Conservation (phyloP, 768 basidiomycete genomes). For the Trametes maxima region DNA sequence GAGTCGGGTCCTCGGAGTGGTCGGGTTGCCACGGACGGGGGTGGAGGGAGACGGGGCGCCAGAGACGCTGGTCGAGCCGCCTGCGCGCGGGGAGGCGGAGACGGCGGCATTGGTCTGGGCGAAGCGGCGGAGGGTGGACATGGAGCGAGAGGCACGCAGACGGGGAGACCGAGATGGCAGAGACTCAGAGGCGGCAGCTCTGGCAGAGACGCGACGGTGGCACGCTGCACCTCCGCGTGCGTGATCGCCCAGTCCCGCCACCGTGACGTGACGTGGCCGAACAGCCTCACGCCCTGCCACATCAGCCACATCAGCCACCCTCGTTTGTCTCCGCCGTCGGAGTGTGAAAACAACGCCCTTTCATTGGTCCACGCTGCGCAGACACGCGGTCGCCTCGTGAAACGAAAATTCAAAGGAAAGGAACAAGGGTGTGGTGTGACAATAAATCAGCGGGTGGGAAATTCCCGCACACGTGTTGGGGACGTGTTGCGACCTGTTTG, state of each 20-base stretch:
- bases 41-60: slow-evolving; percentile 37
- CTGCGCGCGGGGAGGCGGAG: slow-evolving; percentile 18
- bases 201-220: slow-evolving; percentile 14
- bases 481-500: slow-evolving; percentile 32
- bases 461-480: slow-evolving; percentile 28
- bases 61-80: slow-evolving; percentile 20
- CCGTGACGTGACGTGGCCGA: slow-evolving; percentile 23
- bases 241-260: slow-evolving; percentile 3
- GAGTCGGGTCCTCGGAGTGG: slow-evolving; percentile 48
- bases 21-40: slow-evolving; percentile 33
- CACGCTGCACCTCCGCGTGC: slow-evolving; percentile 19
- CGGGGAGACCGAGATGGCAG: not conserved
- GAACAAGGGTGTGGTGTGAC: slow-evolving; percentile 23
- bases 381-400: slow-evolving; percentile 16
- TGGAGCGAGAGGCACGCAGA: not conserved
- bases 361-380: slow-evolving; percentile 5
- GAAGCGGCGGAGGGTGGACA: slow-evolving; percentile 29
- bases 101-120: slow-evolving; percentile 32
- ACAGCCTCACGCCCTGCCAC: slow-evolving; percentile 13
- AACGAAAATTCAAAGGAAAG: slow-evolving; percentile 21
- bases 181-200: not conserved
- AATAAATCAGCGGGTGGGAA: slow-evolving; percentile 26
- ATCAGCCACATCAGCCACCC: slow-evolving; percentile 17
- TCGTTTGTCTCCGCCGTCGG: slow-evolving; percentile 15
- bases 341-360: slow-evolving; percentile 1